Evolutionary conservation across 1,284 basidiomycete genomes (phyloP).

Genomic region (Fomitopsis schrenkii): DNA sequence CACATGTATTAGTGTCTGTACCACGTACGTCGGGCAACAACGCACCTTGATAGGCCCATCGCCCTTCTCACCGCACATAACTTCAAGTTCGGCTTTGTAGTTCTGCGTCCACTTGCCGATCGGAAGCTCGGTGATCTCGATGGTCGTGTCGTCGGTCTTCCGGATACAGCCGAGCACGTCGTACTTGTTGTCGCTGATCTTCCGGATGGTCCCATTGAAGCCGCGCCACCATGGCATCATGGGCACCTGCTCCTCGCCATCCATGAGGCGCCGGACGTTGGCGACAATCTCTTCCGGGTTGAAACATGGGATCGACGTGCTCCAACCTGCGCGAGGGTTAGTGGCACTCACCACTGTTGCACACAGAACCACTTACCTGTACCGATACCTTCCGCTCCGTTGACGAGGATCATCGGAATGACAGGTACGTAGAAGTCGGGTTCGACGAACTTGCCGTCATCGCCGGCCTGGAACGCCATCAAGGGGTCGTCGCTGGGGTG

Average conservation of each 20-base stretch:
- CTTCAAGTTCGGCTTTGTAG: slow-evolving; percentile 91
- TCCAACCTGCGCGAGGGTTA: slow-evolving; percentile 70
- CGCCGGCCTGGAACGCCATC: slow-evolving; percentile 73
- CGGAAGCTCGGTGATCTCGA: slow-evolving; percentile 95
- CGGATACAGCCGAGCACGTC: slow-evolving; percentile 76
- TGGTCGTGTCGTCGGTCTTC: slow-evolving; percentile 83
- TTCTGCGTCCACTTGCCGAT: slow-evolving; percentile 93
- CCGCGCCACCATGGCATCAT: slow-evolving; percentile 99
- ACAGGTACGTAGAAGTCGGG: slow-evolving; percentile 95
- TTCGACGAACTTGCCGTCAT: slow-evolving; percentile 89
- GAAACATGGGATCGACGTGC: slow-evolving; percentile 90
- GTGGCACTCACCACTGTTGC: not conserved
- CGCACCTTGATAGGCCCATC: slow-evolving; percentile 62
- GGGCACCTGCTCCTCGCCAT: slow-evolving; percentile 75
- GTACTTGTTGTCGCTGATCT: slow-evolving; percentile 81
- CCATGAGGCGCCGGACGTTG: slow-evolving; percentile 88
- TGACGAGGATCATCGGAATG: slow-evolving; percentile 87
- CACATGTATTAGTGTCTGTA: not conserved
- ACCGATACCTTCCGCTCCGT: slow-evolving; percentile 97
- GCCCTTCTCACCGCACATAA: slow-evolving; percentile 71
- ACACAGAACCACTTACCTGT: slow-evolving; percentile 63
- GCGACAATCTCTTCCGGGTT: slow-evolving; percentile 90
- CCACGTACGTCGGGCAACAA: not conserved
- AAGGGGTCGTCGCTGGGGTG: slow-evolving; percentile 85
- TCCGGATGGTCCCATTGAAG: slow-evolving; percentile 87